These are phyloP conservation scores for Stephania cephalantha DNA, from an alignment of 164 flowering plant genomes.

Conservation along the genomic window DNA sequence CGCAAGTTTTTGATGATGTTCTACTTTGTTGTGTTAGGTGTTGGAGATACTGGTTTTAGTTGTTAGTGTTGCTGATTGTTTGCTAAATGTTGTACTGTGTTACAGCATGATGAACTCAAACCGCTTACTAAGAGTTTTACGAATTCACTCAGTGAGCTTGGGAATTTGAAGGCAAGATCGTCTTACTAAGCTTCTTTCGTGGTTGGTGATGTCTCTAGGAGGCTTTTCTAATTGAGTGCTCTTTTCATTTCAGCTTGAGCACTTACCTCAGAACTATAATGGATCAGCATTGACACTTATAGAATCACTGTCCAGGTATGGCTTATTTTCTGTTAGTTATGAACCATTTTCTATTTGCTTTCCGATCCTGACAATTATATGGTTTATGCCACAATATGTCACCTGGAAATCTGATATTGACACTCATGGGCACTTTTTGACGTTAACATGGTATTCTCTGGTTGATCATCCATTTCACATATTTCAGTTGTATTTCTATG, in stretches of 20 bases:
- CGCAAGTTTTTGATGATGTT: background rate
- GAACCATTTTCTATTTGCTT: background rate
- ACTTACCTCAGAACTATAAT: conserved; percentile 72
- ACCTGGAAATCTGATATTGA: background rate
- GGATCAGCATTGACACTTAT: conserved; percentile 91
- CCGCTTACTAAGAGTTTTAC: conserved; percentile 82
- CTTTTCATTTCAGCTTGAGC: conserved; percentile 66
- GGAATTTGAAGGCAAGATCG: conserved; percentile 69
- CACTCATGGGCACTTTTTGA: background rate
- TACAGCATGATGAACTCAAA: conserved; percentile 95
- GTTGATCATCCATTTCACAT: background rate
- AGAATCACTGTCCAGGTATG: conserved; percentile 95
- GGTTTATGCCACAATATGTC: background rate
- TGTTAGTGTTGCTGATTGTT: background rate
- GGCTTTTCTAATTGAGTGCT: background rate
- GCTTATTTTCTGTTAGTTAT: background rate
- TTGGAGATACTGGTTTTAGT: background rate
- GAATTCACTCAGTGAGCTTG: conserved; percentile 92
- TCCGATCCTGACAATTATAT: background rate
- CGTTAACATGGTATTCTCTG: background rate
- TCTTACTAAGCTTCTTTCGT: background rate
- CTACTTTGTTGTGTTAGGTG: background rate
- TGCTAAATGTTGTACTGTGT: conserved; percentile 1
- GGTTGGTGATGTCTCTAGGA: background rate
- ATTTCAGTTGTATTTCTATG: background rate